Base-by-base conservation (phyloP, 768 basidiomycete genomes). In the Naganishia onofrii region DNA sequence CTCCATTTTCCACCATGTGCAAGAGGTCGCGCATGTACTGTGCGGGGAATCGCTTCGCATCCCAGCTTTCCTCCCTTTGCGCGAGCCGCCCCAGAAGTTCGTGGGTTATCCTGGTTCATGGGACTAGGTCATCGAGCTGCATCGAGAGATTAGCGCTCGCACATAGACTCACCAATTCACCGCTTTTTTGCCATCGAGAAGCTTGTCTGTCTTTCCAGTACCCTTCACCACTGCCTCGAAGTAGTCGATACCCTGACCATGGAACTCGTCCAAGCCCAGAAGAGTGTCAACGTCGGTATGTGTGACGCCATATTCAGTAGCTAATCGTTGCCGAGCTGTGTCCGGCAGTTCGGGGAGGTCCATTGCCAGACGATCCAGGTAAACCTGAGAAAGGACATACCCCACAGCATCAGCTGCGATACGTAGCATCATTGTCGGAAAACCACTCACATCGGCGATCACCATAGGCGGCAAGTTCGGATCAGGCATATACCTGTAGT, bases 401-500 rank as follows among this genome's bases (percentile, higher is more conserved):
- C 10, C 36, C 36, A 1, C 9, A 64, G 6, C 19, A 17, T 58
- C 6, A 60, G 57, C 38, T 36, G 21, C 26, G 6, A 28, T 3
- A 21, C 7, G 12, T 8, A 19, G 3, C 12, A 44, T 21, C 38
- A 51, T n/a, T 8, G 34, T 17, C 8, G n/a, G n/a, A 36, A 44
- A 13, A 29, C 32, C 10, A 76, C 78, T 70, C 38, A 79, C 80
- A 12, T 73, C 60, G 42, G 73, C 69, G 34, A 80, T 76, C 26
- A 75, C 70, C 42, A 97, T 82, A 0, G 88, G 86, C 0, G 93
- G 92, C 0, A 98, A 82, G 78, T 98, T 97, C 0, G 92, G 88
- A 78, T 99, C 96, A 0, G 96, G 96, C 92, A 99, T 95, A 82
- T 97, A 98, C 9, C 83, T 86, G 79, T 98, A 99, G 79, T 99